Evolutionary conservation across 768 basidiomycete species (phyloP), one percentile per base, ranked within the genome.

Genomic region (Termitomyces sp.): DNA sequence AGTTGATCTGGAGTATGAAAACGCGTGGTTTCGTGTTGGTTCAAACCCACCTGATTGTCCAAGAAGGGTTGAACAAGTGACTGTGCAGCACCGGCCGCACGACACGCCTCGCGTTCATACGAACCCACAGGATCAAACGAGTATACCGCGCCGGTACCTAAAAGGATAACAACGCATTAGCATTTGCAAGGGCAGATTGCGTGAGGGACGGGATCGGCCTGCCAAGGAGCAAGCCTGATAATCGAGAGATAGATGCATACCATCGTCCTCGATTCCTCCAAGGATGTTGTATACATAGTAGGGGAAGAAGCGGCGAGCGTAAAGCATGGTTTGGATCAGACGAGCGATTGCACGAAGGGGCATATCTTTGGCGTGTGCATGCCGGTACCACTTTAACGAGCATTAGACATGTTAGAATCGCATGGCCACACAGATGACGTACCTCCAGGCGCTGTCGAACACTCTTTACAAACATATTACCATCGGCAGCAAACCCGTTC

Each of bases 41-140:
- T 66, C 54, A 43, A 45, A 74, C 88, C 73, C 66, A 88, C 96
- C 83, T 98, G 95, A 71, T 97, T 98, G 74, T 99, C 97, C 63
- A 99, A 75, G 84, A 99, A 97, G 1, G 97, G 97, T 66, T 99
- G 97, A 7, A 99, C 83, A 22, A 99, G 82, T 46, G 85, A 81
- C 68, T 93, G 89, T n/a, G 95, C 96, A 15, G 95, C 89, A 48
- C 97, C 97, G 46, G 95, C 94, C 38, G 95, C 95, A 59, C 97
- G 87, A 74, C 95, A 98, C 32, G 90, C 83, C 74, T 97, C 94
- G 57, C 97, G 89, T 73, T 98, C 95, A 70, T 99, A 99, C 46
- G 91, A 94, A 26, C 97, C 97, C 32, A 98, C 93, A 38, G 97
- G 97, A 72, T 99, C 97, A 71, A 97, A 99, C n/a, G 96, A 98